Base-by-base conservation (phyloP, 768 basidiomycete genomes). In the Leccinum fibrillosum region DNA sequence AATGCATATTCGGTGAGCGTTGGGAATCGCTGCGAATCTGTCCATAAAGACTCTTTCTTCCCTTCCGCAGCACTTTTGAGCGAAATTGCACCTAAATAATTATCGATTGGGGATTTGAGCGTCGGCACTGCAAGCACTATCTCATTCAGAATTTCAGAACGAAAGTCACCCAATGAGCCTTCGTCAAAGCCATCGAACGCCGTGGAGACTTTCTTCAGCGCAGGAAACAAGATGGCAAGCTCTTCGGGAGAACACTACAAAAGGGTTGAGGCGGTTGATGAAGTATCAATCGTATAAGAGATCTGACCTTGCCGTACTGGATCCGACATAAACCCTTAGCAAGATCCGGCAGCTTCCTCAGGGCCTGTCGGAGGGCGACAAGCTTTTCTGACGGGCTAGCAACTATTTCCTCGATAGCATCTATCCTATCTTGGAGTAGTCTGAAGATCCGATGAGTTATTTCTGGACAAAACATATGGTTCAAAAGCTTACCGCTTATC, bases 381-480 rank as follows among this genome's bases (percentile, higher is more conserved):
- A 95, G 75, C 45, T 79, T 79, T 15, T 85, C 82, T 0, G 86
- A 88, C 15, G 78, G 71, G 63, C 85, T 88, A 6, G 75, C 65
- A 50, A 81, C 72, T 54, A 98, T 87, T 72, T 98, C 96, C 61
- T 90, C 84, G 1, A 98, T 86, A 0, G 94, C 92, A 62, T 93
- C 85, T 34, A 88, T 80, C 15, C 96, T 86, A 47, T 86, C 85
- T 65, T 88, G 79, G 17, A 98, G 76, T 11, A 83, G 74, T 3
- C 93, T 96, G 58, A 34, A 39, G 19, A n/a, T n/a, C 49, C 12
- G 8, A 55, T 17, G 61, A 34, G 50, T 49, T 54, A 52, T 45
- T 47, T 19, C 25, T 17, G 19, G 28, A 35, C 49, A 47, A n/a
- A 5, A 19, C 12, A 25, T 42, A 55, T 45, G 30, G 48, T n/a